Percentiles rank a stretch among this genome's conserved stretches.
phyloP scores from a whole-genome alignment of 257 asterid genomes.

The Solanum chilense region DNA sequence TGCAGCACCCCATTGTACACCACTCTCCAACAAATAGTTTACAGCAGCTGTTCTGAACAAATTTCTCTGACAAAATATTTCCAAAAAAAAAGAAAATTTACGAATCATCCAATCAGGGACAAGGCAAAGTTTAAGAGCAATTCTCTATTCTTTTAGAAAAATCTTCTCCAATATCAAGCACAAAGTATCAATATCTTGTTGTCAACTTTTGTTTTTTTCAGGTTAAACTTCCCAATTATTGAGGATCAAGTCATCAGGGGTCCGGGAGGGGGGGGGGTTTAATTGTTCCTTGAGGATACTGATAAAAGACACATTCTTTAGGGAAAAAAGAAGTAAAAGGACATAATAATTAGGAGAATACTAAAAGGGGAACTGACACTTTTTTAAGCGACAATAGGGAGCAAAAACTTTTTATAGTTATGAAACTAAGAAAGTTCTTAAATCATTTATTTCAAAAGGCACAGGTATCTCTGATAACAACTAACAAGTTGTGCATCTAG shows the following conservation, averaged over 20 bases:
- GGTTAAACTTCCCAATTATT: not conserved
- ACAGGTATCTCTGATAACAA: not conserved
- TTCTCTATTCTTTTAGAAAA: not conserved
- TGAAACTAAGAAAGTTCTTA: not conserved
- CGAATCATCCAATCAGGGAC: not conserved
- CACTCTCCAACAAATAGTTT: slow-evolving; percentile 89
- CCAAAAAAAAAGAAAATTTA: slow-evolving; percentile 1
- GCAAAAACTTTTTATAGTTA: not conserved
- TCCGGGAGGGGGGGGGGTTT: not conserved
- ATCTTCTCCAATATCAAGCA: not conserved
- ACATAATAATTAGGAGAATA: not conserved
- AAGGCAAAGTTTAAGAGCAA: not conserved
- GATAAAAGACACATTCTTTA: not conserved
- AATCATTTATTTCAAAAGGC: not conserved
- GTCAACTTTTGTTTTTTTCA: not conserved
- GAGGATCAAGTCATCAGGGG: not conserved
- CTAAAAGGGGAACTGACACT: not conserved
- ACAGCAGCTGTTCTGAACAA: slow-evolving; percentile 78
- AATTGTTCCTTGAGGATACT: not conserved
- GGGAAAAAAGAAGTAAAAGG: not conserved
- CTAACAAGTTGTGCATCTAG: not conserved
- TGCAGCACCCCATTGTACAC: slow-evolving; percentile 93
- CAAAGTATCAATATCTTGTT: not conserved
- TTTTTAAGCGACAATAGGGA: not conserved
- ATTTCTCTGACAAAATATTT: slow-evolving; percentile 44